Evolutionary conservation across 441 rosid species (phyloP), one percentile per base, ranked within the genome.

Genomic region (Syzygium syzygioides): DNA sequence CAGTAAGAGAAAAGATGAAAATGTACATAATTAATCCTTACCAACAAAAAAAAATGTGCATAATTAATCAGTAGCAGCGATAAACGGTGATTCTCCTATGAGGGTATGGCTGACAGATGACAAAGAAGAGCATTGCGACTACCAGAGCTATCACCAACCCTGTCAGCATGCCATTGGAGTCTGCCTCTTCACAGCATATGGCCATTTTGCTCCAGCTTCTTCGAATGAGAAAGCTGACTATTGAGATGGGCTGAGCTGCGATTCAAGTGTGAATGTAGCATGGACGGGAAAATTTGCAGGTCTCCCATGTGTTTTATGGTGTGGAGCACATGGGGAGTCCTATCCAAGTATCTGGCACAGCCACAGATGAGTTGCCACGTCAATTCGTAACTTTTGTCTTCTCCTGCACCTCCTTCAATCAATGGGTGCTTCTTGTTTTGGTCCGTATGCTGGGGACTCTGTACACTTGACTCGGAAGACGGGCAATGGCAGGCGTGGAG

Each of bases 101-200:
- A 79, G 91, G 89, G 14, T 48, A 83, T 14, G 94, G 93, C 9
- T 86, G 89, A 53, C 90, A 91, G 55, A 91, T 9, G 54, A 91
- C 34, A 37, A 92, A 89, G 32, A 89, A 32, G 52, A 89, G 10
- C 90, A 89, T 86, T 54, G 92, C 93, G 18, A 92, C 6, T 62
- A 89, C 86, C 34, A 86, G 66, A 87, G 87, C 92, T 41, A 91
- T 20, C 79, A 87, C 14, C 85, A 91, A 25, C 32, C 88, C 86
- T 53, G 85, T 64, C 87, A 92, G n/a, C 41, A 64, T 86, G n/a
- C 87, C 88, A 50, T n/a, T 80, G 28, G 86, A 56, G 30, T 91
- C 91, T 6, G 30, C 14, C 13, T 88, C 93, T 26, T 59, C 55
- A 85, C 94, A 91, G 92, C 89, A 88, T 85, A 85, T 1, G 68